Evolutionary conservation across 1,284 basidiomycete species (phyloP), one percentile per base, ranked within the genome.

Genomic region (Stereum hirsutum): DNA sequence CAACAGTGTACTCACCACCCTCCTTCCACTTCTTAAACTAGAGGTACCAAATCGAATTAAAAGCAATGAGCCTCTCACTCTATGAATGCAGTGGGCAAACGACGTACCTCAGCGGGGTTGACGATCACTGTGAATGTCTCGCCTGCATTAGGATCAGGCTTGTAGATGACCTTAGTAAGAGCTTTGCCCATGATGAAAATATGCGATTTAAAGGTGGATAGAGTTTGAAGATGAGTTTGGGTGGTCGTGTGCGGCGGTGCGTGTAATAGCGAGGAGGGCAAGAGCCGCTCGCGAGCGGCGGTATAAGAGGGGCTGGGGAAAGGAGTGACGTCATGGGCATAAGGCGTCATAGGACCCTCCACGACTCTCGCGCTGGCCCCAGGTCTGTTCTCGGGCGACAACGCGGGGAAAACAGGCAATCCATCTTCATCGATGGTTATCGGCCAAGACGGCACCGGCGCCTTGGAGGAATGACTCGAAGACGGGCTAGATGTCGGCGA

Each of bases 1-100:
- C 10, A 35, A n/a, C n/a, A n/a, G n/a, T n/a, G n/a, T 20, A 54
- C 70, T 64, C 53, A 86, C 84, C 84, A 70, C 83, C 86, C 11
- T 67, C 72, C 61, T 78, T 82, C 81, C 82, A 90, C 59, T 80
- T 84, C 66, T 78, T 75, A 62, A 68, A 87, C 87, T 89, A 51
- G 6, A 49, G 28, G 39, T 6, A 45, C 33, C 25, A 35, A 31
- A 31, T 19, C 25, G 46, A 37, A 46, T 48, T 34, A 58, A 37
- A 47, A 47, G 44, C 28, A 39, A 43, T 51, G 42, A 46, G 32
- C 30, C 19, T 26, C 11, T 15, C 42, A 48, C 46, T 46, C 47
- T 36, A 36, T 43, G 8, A 24, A 6, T 14, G 21, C 14, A 25
- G 21, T 35, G n/a, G 36, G 27, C 43, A 17, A 41, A 35, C 23